Evolutionary conservation across 2,329 filamentous ascomycete genomes (phyloP).

Genomic region (Trichophyton rubrum): DNA sequence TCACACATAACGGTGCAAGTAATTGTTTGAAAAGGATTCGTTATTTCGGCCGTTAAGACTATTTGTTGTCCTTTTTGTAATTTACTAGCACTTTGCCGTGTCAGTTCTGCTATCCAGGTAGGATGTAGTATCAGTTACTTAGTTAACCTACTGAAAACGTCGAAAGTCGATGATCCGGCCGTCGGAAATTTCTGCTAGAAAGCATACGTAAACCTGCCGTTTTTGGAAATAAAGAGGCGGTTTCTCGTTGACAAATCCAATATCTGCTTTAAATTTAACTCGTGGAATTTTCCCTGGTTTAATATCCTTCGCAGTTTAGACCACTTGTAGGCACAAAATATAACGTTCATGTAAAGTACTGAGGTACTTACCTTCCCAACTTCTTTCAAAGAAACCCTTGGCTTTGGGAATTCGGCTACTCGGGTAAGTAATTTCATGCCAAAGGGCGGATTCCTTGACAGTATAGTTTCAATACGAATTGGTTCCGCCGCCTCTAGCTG

Average conservation of each 20-base stretch:
- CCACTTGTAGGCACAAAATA: too few species aligned
- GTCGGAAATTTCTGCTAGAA: slow-evolving; percentile 59
- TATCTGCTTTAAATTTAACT: slow-evolving; percentile 51
- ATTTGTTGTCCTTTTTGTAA: slow-evolving; percentile 51
- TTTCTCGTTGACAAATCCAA: slow-evolving; percentile 60
- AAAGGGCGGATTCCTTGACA: slow-evolving; percentile 72
- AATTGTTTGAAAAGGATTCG: slow-evolving; percentile 44
- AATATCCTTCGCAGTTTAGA: slow-evolving; percentile 18
- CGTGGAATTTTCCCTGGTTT: slow-evolving; percentile 35
- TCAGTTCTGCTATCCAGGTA: slow-evolving; percentile 15
- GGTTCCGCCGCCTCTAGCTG: slow-evolving; percentile 55
- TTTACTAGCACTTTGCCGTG: slow-evolving; percentile 44
- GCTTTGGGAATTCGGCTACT: slow-evolving; percentile 58
- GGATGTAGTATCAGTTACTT: not conserved
- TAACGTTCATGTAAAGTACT: too few species aligned
- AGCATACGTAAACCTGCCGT: slow-evolving; percentile 56
- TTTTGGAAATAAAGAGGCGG: slow-evolving; percentile 49
- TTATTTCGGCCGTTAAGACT: slow-evolving; percentile 46
- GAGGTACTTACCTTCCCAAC: slow-evolving; percentile 31
- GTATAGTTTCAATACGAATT: slow-evolving; percentile 59
- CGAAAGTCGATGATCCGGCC: slow-evolving; percentile 58
- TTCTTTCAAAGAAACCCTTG: slow-evolving; percentile 44
- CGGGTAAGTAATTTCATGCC: slow-evolving; percentile 56
- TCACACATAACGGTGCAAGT: slow-evolving; percentile 69
- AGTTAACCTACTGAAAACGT: slow-evolving; percentile 39